Evolutionary conservation across 1,284 basidiomycete species (phyloP).

Genomic region (Phylloporus sp.): DNA sequence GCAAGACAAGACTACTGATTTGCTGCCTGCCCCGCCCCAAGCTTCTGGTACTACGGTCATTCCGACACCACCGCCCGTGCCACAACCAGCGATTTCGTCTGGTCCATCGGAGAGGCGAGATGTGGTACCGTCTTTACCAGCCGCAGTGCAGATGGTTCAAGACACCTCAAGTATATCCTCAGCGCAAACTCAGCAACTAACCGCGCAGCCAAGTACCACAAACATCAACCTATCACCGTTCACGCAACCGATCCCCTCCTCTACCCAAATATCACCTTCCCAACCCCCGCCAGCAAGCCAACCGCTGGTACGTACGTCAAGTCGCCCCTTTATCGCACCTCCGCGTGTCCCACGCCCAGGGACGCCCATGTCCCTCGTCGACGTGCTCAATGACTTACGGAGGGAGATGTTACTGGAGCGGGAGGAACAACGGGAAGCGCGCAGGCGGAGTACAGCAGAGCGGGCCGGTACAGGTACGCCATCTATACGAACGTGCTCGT

Average conservation of each 20-base stretch:
- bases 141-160: background rate
- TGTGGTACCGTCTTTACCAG: no score
- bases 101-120: background rate
- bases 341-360: conserved; percentile 26
- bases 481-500: no score
- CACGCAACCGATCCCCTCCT: conserved; percentile 6
- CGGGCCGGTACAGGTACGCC: no score
- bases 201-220: background rate
- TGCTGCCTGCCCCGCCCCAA: background rate
- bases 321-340: conserved; percentile 25
- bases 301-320: conserved; percentile 4
- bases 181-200: background rate
- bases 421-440: background rate
- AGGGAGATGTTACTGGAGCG: conserved; percentile 4
- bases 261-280: background rate
- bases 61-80: background rate
- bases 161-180: background rate
- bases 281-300: conserved; percentile 10
- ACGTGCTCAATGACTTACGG: conserved; percentile 28
- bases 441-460: background rate
- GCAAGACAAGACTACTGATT: conserved; percentile 2
- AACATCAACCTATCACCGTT: background rate
- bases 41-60: background rate
- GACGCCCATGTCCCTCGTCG: conserved; percentile 23
- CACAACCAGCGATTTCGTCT: background rate